Conservation (phyloP, 2,329 filamentous ascomycete species). For the Meredithiella fracta region DNA sequence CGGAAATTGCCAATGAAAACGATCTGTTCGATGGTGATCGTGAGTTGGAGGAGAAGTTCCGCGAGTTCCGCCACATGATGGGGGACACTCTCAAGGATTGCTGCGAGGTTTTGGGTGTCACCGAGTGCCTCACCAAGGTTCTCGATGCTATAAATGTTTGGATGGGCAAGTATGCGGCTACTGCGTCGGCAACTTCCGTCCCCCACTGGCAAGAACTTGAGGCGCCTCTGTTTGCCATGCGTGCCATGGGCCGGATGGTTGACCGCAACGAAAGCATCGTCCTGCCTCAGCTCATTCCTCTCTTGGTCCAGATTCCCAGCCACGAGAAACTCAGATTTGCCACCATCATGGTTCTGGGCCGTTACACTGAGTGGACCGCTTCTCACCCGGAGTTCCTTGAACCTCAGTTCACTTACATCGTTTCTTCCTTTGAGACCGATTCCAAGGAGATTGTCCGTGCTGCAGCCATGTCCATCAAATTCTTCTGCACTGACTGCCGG, state of each 20-base stretch:
- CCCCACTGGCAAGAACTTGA: slow-evolving; percentile 95
- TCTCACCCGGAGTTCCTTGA: slow-evolving; percentile 85
- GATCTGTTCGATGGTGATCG: slow-evolving; percentile 93
- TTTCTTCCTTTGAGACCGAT: slow-evolving; percentile 73
- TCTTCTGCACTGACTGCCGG: slow-evolving; percentile 91
- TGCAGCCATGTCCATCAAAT: slow-evolving; percentile 86
- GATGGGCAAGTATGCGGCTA: slow-evolving; percentile 66
- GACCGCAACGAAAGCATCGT: slow-evolving; percentile 75
- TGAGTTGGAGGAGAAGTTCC: slow-evolving; percentile 91
- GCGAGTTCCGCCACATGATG: slow-evolving; percentile 92
- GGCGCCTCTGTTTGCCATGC: slow-evolving; percentile 84
- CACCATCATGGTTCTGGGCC: slow-evolving; percentile 89
- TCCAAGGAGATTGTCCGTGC: slow-evolving; percentile 85
- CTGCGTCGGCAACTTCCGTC: slow-evolving; percentile 57
- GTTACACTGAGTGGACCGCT: slow-evolving; percentile 96
- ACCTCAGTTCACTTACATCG: slow-evolving; percentile 88
- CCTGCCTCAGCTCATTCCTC: slow-evolving; percentile 76
- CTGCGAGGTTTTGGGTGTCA: slow-evolving; percentile 88
- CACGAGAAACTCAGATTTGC: slow-evolving; percentile 98
- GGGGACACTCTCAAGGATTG: slow-evolving; percentile 94
- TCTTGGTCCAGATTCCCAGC: slow-evolving; percentile 84
- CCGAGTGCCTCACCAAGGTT: slow-evolving; percentile 79
- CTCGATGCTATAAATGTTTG: slow-evolving; percentile 73
- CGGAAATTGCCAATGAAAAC: slow-evolving; percentile 54
- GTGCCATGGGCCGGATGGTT: slow-evolving; percentile 93